These are phyloP conservation scores for Dioscorea alata DNA, from an alignment of 106 monocot genomes.

Conservation along the genomic window DNA sequence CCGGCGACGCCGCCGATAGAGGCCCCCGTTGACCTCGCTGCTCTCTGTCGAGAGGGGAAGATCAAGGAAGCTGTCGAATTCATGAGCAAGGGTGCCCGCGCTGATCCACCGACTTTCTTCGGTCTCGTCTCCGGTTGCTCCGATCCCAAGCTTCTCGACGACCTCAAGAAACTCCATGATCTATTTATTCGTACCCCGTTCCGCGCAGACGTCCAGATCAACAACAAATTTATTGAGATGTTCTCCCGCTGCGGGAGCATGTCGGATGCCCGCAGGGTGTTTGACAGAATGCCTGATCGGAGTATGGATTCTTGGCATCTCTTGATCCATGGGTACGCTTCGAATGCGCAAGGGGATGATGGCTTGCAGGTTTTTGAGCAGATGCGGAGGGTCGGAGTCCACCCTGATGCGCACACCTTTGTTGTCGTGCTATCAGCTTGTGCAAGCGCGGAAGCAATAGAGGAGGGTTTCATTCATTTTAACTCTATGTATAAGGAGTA, in stretches of 20 bases:
- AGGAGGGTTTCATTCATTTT: slow-evolving; percentile 86
- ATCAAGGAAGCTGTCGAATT: slow-evolving; percentile 64
- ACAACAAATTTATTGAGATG: slow-evolving; percentile 63
- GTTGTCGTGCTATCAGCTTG: slow-evolving; percentile 55
- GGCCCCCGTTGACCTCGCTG: slow-evolving; percentile 42
- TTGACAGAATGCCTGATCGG: slow-evolving; percentile 79
- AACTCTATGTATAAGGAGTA: slow-evolving; percentile 71
- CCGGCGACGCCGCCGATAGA: slow-evolving; percentile 21
- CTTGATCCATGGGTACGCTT: slow-evolving; percentile 59
- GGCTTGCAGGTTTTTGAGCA: slow-evolving; percentile 69
- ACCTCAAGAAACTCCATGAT: slow-evolving; percentile 75
- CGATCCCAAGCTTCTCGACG: slow-evolving; percentile 54
- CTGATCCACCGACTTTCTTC: slow-evolving; percentile 45
- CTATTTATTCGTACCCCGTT: slow-evolving; percentile 67
- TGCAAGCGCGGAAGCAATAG: slow-evolving; percentile 69
- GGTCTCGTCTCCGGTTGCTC: slow-evolving; percentile 50
- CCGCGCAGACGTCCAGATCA: slow-evolving; percentile 59
- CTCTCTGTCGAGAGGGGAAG: slow-evolving; percentile 54
- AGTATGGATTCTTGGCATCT: slow-evolving; percentile 73
- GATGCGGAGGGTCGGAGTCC: slow-evolving; percentile 56
- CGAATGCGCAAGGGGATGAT: slow-evolving; percentile 78
- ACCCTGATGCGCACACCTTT: slow-evolving; percentile 49
- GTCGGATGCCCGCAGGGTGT: slow-evolving; percentile 58
- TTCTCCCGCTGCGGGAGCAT: slow-evolving; percentile 51
- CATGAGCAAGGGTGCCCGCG: slow-evolving; percentile 39